A percentile compares a stretch with the other conserved stretches of the same genome.
phyloP scores from a whole-genome alignment of 2,329 filamentous ascomycete genomes.

The Cladophialophora carrionii region DNA sequence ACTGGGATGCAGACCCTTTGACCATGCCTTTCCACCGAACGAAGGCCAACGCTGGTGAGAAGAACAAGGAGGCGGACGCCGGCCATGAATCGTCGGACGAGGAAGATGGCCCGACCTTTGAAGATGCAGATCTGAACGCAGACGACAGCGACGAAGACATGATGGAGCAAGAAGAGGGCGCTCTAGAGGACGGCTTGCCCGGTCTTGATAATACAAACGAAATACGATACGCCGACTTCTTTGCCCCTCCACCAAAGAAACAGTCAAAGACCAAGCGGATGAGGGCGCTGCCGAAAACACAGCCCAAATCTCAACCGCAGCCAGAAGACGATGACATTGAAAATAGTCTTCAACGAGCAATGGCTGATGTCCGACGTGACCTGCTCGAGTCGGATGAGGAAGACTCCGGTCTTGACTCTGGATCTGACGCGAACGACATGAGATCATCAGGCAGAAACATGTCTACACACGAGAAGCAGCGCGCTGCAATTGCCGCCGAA shows the following conservation, averaged over 20 bases:
- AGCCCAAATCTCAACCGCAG: conserved; percentile 52
- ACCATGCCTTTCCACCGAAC: conserved; percentile 41
- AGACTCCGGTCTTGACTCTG: conserved; percentile 65
- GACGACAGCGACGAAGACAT: conserved; percentile 67
- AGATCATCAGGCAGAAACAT: conserved; percentile 37
- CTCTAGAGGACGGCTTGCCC: conserved; percentile 60
- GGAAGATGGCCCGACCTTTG: conserved; percentile 82
- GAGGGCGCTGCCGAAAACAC: conserved; percentile 59
- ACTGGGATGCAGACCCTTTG: conserved; percentile 82
- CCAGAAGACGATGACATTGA: conserved; percentile 53
- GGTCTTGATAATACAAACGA: conserved; percentile 78
- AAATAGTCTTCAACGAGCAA: conserved; percentile 76
- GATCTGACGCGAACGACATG: conserved; percentile 30
- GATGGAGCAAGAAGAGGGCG: conserved; percentile 54
- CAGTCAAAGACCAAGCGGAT: conserved; percentile 60
- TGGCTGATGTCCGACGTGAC: conserved; percentile 84
- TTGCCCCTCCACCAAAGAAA: conserved; percentile 80
- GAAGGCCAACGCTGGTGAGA: conserved; percentile 34
- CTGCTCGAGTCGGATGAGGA: conserved; percentile 76
- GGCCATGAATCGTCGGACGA: conserved; percentile 64
- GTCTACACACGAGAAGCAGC: conserved; percentile 83
- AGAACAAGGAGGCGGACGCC: conserved; percentile 40
- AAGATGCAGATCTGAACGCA: conserved; percentile 73
- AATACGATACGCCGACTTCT: conserved; percentile 90
- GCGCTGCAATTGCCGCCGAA: conserved; percentile 83